These are phyloP conservation scores for Tetracentron sinense DNA, from an alignment of 164 flowering plant species.

Conservation along the genomic window DNA sequence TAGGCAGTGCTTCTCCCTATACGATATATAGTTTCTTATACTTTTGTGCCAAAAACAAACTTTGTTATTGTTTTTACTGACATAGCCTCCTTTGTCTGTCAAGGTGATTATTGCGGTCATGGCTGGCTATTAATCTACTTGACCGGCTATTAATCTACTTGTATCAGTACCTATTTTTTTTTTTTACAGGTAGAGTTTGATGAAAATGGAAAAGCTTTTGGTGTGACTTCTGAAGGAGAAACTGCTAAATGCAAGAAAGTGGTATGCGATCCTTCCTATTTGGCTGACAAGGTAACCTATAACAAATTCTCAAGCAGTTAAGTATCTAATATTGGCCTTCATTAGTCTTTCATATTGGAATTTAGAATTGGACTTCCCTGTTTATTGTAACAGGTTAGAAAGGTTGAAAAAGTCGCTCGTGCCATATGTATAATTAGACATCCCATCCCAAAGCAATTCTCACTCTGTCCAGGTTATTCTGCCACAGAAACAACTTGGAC, in stretches of 20 bases:
- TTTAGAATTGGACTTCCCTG: background rate
- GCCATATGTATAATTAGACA: conserved; percentile 97
- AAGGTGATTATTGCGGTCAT: too few species aligned
- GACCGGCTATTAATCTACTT: too few species aligned
- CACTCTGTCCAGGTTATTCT: conserved; percentile 91
- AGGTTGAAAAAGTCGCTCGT: conserved; percentile 89
- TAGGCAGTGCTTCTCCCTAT: too few species aligned
- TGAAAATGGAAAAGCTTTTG: conserved; percentile 68
- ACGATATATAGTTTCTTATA: too few species aligned
- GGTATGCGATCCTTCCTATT: conserved; percentile 92
- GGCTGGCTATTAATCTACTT: too few species aligned
- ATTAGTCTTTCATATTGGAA: background rate
- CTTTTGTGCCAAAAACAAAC: too few species aligned
- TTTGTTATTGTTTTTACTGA: too few species aligned
- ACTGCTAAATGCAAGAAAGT: conserved; percentile 98
- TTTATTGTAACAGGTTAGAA: conserved; percentile 52
- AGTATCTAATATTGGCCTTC: background rate
- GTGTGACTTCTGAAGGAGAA: conserved; percentile 97
- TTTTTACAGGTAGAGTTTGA: conserved; percentile 89
- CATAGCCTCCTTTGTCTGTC: too few species aligned
- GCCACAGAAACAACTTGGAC: conserved; percentile 96
- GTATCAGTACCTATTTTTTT: too few species aligned
- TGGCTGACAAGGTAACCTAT: conserved; percentile 66
- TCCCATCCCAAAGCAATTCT: conserved; percentile 80
- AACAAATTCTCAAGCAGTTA: background rate